Percentiles rank a stretch among this genome's conserved stretches.
phyloP scores from a whole-genome alignment of 202 grass and related monocot species.

The Musa balbisiana region DNA sequence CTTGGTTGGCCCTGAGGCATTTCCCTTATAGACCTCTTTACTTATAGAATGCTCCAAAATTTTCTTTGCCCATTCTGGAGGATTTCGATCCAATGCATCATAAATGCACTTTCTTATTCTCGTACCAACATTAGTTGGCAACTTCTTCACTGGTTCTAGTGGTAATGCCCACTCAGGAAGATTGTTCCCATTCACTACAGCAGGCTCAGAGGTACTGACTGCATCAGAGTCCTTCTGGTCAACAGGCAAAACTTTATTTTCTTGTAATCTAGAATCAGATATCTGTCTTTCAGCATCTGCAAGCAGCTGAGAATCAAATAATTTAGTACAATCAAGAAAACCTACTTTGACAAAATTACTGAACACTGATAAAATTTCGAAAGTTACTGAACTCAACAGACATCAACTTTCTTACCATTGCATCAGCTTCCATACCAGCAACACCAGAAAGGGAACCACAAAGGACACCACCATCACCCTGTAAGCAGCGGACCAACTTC shows the following conservation, averaged over 20 bases:
- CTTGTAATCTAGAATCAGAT: constrained; percentile 45
- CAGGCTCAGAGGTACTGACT: constrained; percentile 41
- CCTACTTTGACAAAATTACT: not conserved
- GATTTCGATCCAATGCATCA: constrained; percentile 68
- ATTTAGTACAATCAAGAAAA: constrained; percentile 7
- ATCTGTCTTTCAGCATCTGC: constrained; percentile 77
- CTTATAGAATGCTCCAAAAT: constrained; percentile 94
- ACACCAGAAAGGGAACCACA: constrained; percentile 86
- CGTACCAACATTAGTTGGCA: constrained; percentile 96
- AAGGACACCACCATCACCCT: constrained; percentile 84
- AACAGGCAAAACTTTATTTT: constrained; percentile 57
- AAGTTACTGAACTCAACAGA: not conserved
- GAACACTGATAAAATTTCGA: too few relatives aligned
- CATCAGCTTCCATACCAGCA: constrained; percentile 90
- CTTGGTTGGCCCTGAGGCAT: constrained; percentile 98
- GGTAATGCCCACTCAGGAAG: constrained; percentile 91
- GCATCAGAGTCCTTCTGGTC: constrained; percentile 61
- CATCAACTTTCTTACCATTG: constrained; percentile 51
- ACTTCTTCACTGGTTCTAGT: constrained; percentile 84
- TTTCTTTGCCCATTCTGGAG: constrained; percentile 92
- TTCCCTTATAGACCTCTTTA: constrained; percentile 96
- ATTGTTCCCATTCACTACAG: constrained; percentile 35
- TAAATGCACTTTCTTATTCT: constrained; percentile 97
- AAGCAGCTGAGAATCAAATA: constrained; percentile 80
- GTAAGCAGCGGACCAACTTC: constrained; percentile 81